Evolutionary conservation across 345 rosid species (phyloP), one percentile per base, ranked within the genome.

Genomic region (Brassica carinata): DNA sequence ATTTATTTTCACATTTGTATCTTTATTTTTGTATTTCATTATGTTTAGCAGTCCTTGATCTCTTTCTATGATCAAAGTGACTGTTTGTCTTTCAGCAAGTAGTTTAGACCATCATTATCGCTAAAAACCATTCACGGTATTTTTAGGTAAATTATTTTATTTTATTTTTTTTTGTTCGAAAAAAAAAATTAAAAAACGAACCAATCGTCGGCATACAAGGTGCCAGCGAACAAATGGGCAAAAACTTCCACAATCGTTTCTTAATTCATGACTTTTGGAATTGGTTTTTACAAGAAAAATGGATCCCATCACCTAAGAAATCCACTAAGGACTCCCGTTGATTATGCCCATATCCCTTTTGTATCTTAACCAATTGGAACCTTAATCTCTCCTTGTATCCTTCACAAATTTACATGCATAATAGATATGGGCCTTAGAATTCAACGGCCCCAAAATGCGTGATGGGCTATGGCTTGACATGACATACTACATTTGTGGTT

Each of bases 1-100:
- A 13, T 14, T 55, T 64, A 36, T 43, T 69, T 71, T 67, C 8
- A 40, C 80, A 38, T 70, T 40, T 58, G 72, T 72, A 57, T 51
- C 0, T 36, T 36, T 36, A 15, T 53, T 57, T 61, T 11, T 8
- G n/a, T 17, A 1, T 64, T 57, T 48, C 15, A 43, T 14, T 62
- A 34, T 31, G 71, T 75, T 75, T 64, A 34, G 69, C 57, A 27
- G 84, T 81, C 84, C 84, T 76, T 81, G 84, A 76, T 81, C 83
- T 74, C 19, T 75, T 26, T 70, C 59, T 75, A 17, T 64, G 79
- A 75, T 74, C 83, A 80, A 80, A 80, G 83, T 75, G 83, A 80
- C 79, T 55, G 83, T 62, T 79, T 74, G 8, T 69, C 68, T 63
- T 67, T 5, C 66, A 80, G 61, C 73, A 79, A 79, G 34, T 27